Base-by-base conservation (phyloP, 140 eudicot genomes). In the Flaveria floridana region DNA sequence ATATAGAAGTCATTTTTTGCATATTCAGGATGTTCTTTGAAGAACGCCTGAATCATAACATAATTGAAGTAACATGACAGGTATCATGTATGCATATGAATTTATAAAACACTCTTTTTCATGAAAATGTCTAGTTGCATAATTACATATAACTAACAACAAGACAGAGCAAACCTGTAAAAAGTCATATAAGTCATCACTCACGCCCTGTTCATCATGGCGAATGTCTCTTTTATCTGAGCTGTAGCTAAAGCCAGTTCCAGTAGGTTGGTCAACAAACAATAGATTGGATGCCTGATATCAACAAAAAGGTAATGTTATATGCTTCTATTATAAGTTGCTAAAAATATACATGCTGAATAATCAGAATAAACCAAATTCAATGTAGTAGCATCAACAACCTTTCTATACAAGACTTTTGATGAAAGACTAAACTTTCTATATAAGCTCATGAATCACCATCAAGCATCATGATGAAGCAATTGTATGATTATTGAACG, bases 241-340 rank as follows among this genome's bases (percentile, higher is more conserved):
- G 72, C 85, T 95, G 75, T 90, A 95, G 80, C 99, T 95, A 75
- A 95, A 95, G 26, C 99, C 99, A 10, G 99, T 95, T 77, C 99
- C 99, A 77, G 83, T 71, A 44, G 99, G 99, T 75, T 95, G 99
- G 81, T 95, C 99, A 58, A 95, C 97, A 80, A 82, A 95, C 68
- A 95, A 69, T 42, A 95, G 75, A 74, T 95, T 95, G 69, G 99
- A 95, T 41, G 85, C 97, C 99, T 95, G 86, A 76, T 61, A 75
- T 48, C 78, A 74, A 58, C 76, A 83, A 75, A 63, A 68, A 82
- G 41, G n/a, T 16, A 13, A 67, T 76, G 14, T 46, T 51, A 7
- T 41, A 16, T 55, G 42, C 19, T 25, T 61, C 8, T 25, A 61
- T 61, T 16, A 70, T 26, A 79, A 73, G 52, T 55, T 41, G 71